These are phyloP conservation scores for Millerago galiae DNA, from an alignment of 805 yeast genomes.

Conservation along the genomic window DNA sequence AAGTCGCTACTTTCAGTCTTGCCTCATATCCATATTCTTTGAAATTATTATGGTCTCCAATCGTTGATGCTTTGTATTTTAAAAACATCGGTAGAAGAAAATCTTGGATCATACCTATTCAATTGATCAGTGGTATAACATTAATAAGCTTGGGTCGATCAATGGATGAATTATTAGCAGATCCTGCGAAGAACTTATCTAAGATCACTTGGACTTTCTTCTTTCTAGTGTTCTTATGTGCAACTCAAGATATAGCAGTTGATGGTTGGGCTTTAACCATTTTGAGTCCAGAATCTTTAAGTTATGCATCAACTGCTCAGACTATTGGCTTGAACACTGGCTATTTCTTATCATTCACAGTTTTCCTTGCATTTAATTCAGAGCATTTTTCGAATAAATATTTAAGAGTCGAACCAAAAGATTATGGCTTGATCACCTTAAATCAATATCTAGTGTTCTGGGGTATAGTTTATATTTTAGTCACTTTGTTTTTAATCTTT, in stretches of 20 bases:
- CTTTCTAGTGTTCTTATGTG: conserved; percentile 76
- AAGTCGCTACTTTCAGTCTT: conserved; percentile 82
- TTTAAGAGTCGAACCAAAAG: conserved; percentile 53
- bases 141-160: conserved; percentile 57
- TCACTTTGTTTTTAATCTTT: conserved; percentile 54
- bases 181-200: conserved; percentile 44
- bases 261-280: conserved; percentile 98
- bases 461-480: conserved; percentile 64
- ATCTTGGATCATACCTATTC: conserved; percentile 94
- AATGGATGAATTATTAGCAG: conserved; percentile 43
- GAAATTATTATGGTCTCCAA: conserved; percentile 91
- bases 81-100: conserved; percentile 70
- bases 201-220: conserved; percentile 68
- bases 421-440: conserved; percentile 61
- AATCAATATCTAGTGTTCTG: conserved; percentile 73
- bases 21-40: conserved; percentile 94
- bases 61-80: conserved; percentile 82
- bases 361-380: conserved; percentile 84
- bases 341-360: conserved; percentile 85
- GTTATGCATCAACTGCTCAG: conserved; percentile 96
- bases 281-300: conserved; percentile 66
- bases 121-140: conserved; percentile 66
- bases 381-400: conserved; percentile 90
- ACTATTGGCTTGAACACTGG: conserved; percentile 94
- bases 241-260: conserved; percentile 97